These are phyloP conservation scores for Bremia lactucae DNA, from an alignment of 352 stramenopile species.

Conservation along the genomic window DNA sequence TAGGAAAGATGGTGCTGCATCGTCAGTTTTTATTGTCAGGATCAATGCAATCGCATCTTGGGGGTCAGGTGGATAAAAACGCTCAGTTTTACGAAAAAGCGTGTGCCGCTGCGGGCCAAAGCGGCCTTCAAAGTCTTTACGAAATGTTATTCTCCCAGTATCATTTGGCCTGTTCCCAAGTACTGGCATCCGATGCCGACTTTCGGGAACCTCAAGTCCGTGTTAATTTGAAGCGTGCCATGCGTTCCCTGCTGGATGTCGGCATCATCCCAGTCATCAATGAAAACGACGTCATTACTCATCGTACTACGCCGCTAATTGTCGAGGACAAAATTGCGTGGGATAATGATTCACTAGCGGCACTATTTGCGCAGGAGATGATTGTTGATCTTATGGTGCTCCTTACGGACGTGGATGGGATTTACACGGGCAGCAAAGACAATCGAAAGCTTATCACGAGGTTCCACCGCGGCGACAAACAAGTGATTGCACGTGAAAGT, in stretches of 20 bases:
- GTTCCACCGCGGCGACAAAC: conserved; percentile 38
- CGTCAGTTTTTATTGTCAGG: conserved; percentile 75
- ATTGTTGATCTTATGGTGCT: conserved; percentile 65
- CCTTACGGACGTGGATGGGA: conserved; percentile 62
- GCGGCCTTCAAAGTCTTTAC: conserved; percentile 73
- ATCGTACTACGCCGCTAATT: conserved; percentile 48
- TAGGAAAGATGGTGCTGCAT: conserved; percentile 72
- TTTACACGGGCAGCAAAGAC: conserved; percentile 27
- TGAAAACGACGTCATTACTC: conserved; percentile 79
- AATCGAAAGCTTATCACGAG: conserved; percentile 29
- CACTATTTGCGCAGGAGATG: conserved; percentile 66
- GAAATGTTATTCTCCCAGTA: conserved; percentile 83
- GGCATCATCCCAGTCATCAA: conserved; percentile 83
- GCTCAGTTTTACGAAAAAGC: conserved; percentile 67
- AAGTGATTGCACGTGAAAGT: conserved; percentile 35
- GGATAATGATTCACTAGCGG: conserved; percentile 80
- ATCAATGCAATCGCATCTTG: conserved; percentile 76
- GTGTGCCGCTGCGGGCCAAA: conserved; percentile 57
- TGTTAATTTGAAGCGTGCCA: conserved; percentile 51
- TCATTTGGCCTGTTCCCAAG: conserved; percentile 71
- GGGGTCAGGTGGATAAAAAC: conserved; percentile 41
- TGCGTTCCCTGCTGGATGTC: conserved; percentile 59
- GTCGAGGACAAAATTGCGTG: conserved; percentile 56
- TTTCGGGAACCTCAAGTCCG: conserved; percentile 56
- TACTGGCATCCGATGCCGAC: conserved; percentile 69